Conservation (phyloP, 140 eudicot genomes). For the Stevia rebaudiana region DNA sequence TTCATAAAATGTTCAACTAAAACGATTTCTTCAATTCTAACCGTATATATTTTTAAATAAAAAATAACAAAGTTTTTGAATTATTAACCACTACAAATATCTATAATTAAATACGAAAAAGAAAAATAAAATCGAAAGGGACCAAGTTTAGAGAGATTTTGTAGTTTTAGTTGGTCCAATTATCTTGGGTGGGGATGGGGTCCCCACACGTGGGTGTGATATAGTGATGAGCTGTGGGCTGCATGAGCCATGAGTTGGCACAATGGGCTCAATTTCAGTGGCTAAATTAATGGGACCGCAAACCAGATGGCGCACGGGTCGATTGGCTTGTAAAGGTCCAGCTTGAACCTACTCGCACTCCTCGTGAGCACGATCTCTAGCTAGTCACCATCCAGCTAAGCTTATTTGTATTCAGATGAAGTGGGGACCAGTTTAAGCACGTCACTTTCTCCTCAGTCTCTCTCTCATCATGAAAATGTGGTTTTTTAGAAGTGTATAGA, state of each 20-base stretch:
- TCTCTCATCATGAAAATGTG: too few relatives aligned
- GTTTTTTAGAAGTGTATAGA: too few relatives aligned
- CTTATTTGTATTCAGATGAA: neutral
- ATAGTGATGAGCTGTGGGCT: neutral
- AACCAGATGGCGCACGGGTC: neutral
- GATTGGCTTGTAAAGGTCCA: neutral
- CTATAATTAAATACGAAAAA: too few relatives aligned
- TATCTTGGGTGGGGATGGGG: neutral
- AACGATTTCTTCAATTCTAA: too few relatives aligned
- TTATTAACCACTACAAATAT: too few relatives aligned
- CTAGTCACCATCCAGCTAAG: neutral
- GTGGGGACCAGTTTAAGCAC: neutral
- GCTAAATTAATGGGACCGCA: neutral
- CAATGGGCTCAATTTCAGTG: neutral
- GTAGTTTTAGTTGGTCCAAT: too few relatives aligned
- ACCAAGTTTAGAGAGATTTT: neutral
- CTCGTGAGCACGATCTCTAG: neutral
- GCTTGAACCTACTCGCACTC: neutral
- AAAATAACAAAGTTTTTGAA: too few relatives aligned
- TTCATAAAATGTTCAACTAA: too few relatives aligned
- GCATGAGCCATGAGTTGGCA: conserved; percentile 1
- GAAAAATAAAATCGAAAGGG: neutral
- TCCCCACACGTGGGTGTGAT: neutral
- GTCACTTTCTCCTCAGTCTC: too few relatives aligned
- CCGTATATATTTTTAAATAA: too few relatives aligned